Conservation (phyloP, 2,329 filamentous ascomycete genomes). For the Botrytis porri region DNA sequence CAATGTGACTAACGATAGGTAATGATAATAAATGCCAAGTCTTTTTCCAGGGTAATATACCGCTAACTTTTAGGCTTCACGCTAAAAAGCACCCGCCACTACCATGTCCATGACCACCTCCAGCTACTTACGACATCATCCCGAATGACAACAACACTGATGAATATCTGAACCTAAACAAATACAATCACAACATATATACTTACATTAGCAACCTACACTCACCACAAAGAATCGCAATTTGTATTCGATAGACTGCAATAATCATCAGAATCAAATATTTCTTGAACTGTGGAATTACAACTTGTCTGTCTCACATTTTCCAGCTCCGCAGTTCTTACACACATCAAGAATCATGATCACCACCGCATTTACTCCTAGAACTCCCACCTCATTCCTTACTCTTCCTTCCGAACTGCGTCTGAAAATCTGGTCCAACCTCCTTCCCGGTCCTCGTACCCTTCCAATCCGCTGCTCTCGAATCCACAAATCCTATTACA, state of each 20-base stretch:
- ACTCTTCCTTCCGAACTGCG: constrained; percentile 20
- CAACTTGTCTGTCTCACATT: neutral
- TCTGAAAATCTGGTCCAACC: constrained; percentile 20
- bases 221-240: neutral
- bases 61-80: neutral
- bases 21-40: neutral
- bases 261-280: neutral
- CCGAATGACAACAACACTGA: constrained; percentile 6
- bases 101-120: neutral
- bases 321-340: neutral
- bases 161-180: neutral
- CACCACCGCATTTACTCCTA: neutral
- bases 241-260: neutral
- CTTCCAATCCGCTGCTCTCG: constrained; percentile 16
- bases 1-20: neutral
- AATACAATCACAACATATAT: neutral
- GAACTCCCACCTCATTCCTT: constrained; percentile 9
- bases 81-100: neutral
- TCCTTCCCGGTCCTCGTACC: constrained; percentile 15
- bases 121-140: neutral
- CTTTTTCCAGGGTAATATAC: neutral
- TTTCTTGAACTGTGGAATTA: neutral
- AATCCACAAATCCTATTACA: constrained; percentile 16
- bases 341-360: neutral
- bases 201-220: neutral